phyloP scores from a whole-genome alignment of 306 rosid species.

The Quercus ilex region DNA sequence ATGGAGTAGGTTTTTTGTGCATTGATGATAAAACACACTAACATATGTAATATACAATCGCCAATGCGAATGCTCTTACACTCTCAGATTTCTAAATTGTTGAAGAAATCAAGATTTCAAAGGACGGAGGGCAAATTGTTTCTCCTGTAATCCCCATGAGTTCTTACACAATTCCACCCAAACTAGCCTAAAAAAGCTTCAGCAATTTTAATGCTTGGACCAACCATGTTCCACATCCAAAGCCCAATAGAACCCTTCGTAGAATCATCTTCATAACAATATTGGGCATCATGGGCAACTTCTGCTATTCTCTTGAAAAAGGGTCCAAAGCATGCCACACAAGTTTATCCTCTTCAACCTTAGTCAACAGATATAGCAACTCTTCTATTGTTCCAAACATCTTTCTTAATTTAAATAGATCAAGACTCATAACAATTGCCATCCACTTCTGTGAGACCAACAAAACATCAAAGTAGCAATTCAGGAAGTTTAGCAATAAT shows the following conservation, averaged over 20 bases:
- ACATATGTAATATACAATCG: no score
- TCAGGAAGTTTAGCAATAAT: conserved; percentile 86
- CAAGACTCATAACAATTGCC: conserved; percentile 46
- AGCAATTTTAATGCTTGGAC: conserved; percentile 55
- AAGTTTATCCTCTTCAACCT: conserved; percentile 61
- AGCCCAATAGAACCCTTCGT: conserved; percentile 48
- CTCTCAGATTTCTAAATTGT: no score
- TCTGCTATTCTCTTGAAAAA: conserved; percentile 66
- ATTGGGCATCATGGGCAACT: conserved; percentile 71
- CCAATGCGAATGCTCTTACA: no score
- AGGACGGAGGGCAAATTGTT: no score
- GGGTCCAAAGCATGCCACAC: conserved; percentile 83
- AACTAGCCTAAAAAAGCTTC: conserved; percentile 74
- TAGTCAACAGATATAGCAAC: conserved; percentile 79
- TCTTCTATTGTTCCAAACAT: conserved; percentile 84
- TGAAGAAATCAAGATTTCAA: no score
- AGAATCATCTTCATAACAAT: conserved; percentile 50
- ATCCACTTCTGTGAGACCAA: conserved; percentile 83
- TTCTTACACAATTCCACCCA: conserved; percentile 47
- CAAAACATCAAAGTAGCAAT: conserved; percentile 52
- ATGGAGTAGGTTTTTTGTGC: no score
- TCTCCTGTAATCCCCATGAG: conserved; percentile 22
- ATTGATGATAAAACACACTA: no score
- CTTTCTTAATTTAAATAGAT: conserved; percentile 64
- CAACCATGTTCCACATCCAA: conserved; percentile 78